Base-by-base conservation (phyloP, 2,329 filamentous ascomycete species). In the Scedosporium aurantiacum region DNA sequence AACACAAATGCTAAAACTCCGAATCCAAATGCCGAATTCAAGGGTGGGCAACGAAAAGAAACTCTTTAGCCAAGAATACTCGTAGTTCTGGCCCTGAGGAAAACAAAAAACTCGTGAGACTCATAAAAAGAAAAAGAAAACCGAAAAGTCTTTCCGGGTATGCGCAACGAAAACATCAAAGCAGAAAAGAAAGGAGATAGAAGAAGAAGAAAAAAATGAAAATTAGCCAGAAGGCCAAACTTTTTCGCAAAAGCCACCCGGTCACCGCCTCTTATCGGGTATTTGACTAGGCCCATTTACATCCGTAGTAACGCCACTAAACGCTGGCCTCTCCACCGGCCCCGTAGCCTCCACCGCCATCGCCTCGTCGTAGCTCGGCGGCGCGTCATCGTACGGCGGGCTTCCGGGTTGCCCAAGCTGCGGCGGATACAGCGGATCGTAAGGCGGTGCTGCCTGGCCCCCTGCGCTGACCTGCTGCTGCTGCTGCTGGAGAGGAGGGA, bases 331-430 rank as follows among this genome's bases (percentile, higher is more conserved):
- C 27, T 87, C 70, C 47, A 73, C 70, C 64, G 68, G 65, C 76
- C 63, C 88, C 70, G 90, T 83, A 61, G 91, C 83, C 63, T 86
- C 83, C 65, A 90, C 87, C 5, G 91, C 91, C 74, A 97, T 87
- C 12, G 91, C 91, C 73, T 97, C 92, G 73, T 96, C 91, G 70
- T 97, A 97, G 68, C 90, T 96, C 6, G 92, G 92, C 18, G 93
- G 92, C n/a, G 91, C 90, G 61, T 94, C 91, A 37, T 90, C 87
- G 65, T 82, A 78, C 0, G 71, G 69, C 18, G 76, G 72, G 1
- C 71, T 78, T 2, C 73, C 75, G 10, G 70, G 67, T 7, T 73
- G 71, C 41, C 79, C 78, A 21, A 85, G 72, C 67, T 85, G 83
- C 3, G 83, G 82, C 16, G 83, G 83, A 63, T 85, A 85, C 6